Evolutionary conservation across 768 basidiomycete species (phyloP), one percentile per base, ranked within the genome.

Genomic region (Pleurotus ostreatus): DNA sequence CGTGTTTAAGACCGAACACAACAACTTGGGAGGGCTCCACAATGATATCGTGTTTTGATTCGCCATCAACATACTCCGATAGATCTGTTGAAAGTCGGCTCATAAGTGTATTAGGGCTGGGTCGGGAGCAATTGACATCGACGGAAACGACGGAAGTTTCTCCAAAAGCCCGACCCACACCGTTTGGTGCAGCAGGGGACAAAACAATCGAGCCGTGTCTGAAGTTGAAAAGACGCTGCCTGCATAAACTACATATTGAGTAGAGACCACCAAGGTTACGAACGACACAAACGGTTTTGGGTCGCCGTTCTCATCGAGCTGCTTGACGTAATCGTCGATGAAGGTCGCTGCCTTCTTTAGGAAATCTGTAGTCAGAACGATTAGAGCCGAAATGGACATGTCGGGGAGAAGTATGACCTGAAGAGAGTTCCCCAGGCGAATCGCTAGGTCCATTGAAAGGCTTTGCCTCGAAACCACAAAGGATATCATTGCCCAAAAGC

Each of bases 21-120:
- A 90, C 75, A 30, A 89, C 73, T 30, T 85, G 81, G 6, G 88
- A 86, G 2, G 86, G 77, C 40, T 78, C 74, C 15, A 81, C 72
- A 56, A 89, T 89, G 25, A 85, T 79, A 23, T 82, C 79, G 62
- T 83, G 83, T 1, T 56, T 56, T 55, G 78, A 68, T 45, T 62
- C 58, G 8, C 63, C 61, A 5, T 71, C 66, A 13, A 66, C 56
- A 60, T 70, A 70, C 11, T 49, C 61, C 3, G 71, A 72, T 18
- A 84, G 64, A 34, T 70, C 74, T 9, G 71, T 63, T 6, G 78
- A 67, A n/a, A 84, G 74, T 46, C 81, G 79, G 7, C 81, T 77
- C 20, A 89, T 71, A 49, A 89, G 80, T 58, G 87, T 82, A 61
- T 83, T 82, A 3, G 71, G 65, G 2, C 74, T 73, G 1, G 67